Evolutionary conservation across 1,284 basidiomycete species (phyloP).

Genomic region (Rhizoctonia solani): DNA sequence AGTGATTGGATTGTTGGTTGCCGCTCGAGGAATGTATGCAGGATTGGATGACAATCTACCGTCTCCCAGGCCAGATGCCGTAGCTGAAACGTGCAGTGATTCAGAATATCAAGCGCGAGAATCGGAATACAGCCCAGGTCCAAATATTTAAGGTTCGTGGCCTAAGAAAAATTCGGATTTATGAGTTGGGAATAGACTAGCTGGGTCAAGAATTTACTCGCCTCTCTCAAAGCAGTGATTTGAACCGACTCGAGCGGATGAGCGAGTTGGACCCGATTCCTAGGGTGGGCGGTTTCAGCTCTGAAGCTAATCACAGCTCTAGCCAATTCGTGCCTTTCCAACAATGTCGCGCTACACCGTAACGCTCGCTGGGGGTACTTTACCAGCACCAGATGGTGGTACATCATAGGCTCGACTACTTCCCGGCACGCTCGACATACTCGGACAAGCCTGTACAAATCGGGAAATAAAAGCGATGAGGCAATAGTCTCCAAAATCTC

Average conservation of each 20-base stretch:
- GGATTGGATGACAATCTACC: constrained; percentile 25
- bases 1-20: constrained; percentile 23
- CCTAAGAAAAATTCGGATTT: neutral
- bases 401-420: constrained; percentile 17
- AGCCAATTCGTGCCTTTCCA: constrained; percentile 15
- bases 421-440: constrained; percentile 26
- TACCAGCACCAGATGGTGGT: constrained; percentile 1
- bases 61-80: constrained; percentile 25
- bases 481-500: constrained; percentile 22
- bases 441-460: constrained; percentile 15
- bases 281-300: constrained; percentile 26
- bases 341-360: constrained; percentile 21
- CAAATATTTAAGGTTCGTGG: constrained; percentile 9
- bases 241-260: constrained; percentile 28
- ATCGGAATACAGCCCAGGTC: constrained; percentile 29
- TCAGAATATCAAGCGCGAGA: constrained; percentile 23
- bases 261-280: constrained; percentile 28
- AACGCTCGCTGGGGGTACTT: constrained; percentile 14
- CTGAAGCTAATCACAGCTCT: constrained; percentile 22
- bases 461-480: constrained; percentile 1
- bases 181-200: no score
- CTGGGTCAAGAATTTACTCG: no score
- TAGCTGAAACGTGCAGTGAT: constrained; percentile 28
- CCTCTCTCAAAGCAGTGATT: constrained; percentile 28
- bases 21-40: constrained; percentile 23